A percentile compares a stretch with the other conserved stretches of the same genome.
phyloP scores from a whole-genome alignment of 352 stramenopile genomes.

The Peronospora farinosa region DNA sequence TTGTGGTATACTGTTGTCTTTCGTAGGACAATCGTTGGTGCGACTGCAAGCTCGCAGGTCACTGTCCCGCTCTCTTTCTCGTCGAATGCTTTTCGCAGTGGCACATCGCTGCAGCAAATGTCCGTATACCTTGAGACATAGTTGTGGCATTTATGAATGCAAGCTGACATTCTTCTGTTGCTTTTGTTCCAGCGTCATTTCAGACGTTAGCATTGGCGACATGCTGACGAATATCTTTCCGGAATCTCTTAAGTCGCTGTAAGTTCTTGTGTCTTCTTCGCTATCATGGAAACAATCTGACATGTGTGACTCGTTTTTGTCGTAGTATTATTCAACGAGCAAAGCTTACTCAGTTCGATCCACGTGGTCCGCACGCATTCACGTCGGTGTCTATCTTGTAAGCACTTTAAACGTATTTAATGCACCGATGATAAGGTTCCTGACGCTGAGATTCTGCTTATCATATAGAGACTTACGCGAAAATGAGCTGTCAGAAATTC shows the following conservation, averaged over 20 bases:
- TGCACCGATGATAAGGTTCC: not conserved
- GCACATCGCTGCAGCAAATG: slow-evolving; percentile 45
- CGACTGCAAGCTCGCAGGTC: slow-evolving; percentile 43
- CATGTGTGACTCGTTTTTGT: slow-evolving; percentile 1
- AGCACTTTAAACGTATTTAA: slow-evolving; percentile 2
- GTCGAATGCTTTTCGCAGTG: slow-evolving; percentile 38
- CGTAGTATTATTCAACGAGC: slow-evolving; percentile 57
- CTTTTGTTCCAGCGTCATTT: slow-evolving; percentile 32
- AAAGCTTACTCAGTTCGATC: slow-evolving; percentile 57
- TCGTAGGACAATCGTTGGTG: slow-evolving; percentile 50
- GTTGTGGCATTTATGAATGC: not conserved
- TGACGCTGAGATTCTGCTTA: slow-evolving; percentile 1
- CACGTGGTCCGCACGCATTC: slow-evolving; percentile 37
- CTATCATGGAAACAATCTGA: not conserved
- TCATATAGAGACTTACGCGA: slow-evolving; percentile 52
- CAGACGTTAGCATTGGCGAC: slow-evolving; percentile 52
- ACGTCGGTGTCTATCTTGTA: slow-evolving; percentile 49
- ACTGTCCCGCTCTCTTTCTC: slow-evolving; percentile 53
- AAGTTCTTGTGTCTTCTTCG: slow-evolving; percentile 11
- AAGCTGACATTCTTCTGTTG: slow-evolving; percentile 6
- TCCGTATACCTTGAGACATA: slow-evolving; percentile 10
- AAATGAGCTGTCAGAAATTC: slow-evolving; percentile 59
- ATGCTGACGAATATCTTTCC: slow-evolving; percentile 68
- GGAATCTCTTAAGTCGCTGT: slow-evolving; percentile 48
- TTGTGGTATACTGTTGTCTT: slow-evolving; percentile 6